A percentile compares a stretch with the other conserved stretches of the same genome.
These are phyloP conservation scores for Suhomyces kilbournensis DNA, from an alignment of 805 yeast genomes.

Conservation along the genomic window DNA sequence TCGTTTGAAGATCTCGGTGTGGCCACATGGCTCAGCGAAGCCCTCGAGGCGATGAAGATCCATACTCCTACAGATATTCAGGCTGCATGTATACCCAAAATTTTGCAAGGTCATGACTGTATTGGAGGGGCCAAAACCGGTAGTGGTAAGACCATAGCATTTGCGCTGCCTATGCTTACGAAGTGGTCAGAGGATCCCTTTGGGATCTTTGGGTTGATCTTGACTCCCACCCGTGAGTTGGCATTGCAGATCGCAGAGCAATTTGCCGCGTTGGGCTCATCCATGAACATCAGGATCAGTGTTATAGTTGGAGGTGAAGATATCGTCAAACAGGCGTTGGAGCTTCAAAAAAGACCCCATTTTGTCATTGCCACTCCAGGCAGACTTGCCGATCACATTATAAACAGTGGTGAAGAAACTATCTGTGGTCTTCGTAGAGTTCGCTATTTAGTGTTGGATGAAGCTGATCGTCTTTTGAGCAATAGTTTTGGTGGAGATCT, in stretches of 20 bases:
- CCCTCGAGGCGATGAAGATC: constrained; percentile 79
- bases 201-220: constrained; percentile 84
- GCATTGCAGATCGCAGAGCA: constrained; percentile 98
- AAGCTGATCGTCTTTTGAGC: constrained; percentile 89
- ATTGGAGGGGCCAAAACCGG: constrained; percentile 99
- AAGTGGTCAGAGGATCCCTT: constrained; percentile 94
- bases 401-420: constrained; percentile 86
- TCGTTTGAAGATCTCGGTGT: constrained; percentile 66
- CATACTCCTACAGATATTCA: constrained; percentile 85
- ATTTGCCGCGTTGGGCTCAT: constrained; percentile 86
- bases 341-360: constrained; percentile 81
- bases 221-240: constrained; percentile 91
- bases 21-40: constrained; percentile 81
- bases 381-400: constrained; percentile 86
- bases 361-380: constrained; percentile 98
- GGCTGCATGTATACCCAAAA: constrained; percentile 81
- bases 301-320: constrained; percentile 95
- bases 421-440: constrained; percentile 73
- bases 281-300: constrained; percentile 77
- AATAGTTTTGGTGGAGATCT: constrained; percentile 81
- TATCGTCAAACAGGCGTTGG: constrained; percentile 82
- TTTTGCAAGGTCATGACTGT: constrained; percentile 80
- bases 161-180: constrained; percentile 95
- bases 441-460: constrained; percentile 84
- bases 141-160: constrained; percentile 95